These are phyloP conservation scores for Pichia sp. DNA, from an alignment of 1,139 yeast genomes.

Conservation along the genomic window DNA sequence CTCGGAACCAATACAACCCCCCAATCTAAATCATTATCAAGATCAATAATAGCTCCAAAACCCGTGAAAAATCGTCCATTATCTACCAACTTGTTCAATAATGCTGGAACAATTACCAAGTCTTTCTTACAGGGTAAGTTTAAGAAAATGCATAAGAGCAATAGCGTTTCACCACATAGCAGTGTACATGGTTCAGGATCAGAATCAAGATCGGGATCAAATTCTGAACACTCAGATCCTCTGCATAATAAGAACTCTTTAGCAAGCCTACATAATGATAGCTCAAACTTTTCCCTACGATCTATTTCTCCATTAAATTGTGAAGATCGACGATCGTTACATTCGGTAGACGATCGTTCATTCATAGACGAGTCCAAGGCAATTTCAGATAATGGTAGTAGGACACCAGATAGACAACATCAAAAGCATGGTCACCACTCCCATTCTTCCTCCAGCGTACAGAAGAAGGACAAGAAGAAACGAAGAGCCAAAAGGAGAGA, in stretches of 20 bases:
- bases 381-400: background rate
- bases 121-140: background rate
- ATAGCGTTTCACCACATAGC: background rate
- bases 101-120: background rate
- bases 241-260: background rate
- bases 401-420: no score
- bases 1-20: no score
- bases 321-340: conserved; percentile 1
- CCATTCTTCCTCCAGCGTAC: background rate
- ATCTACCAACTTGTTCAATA: conserved; percentile 3
- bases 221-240: background rate
- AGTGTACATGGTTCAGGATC: no score
- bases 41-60: no score
- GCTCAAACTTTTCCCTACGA: conserved; percentile 5
- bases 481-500: background rate
- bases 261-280: background rate
- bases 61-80: conserved; percentile 4
- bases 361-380: background rate
- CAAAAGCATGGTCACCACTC: background rate
- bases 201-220: background rate
- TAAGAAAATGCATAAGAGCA: background rate
- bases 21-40: no score
- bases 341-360: background rate
- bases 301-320: conserved; percentile 11
- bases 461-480: background rate